Conservation (phyloP, 352 stramenopile species). For the Bremia lactucae region DNA sequence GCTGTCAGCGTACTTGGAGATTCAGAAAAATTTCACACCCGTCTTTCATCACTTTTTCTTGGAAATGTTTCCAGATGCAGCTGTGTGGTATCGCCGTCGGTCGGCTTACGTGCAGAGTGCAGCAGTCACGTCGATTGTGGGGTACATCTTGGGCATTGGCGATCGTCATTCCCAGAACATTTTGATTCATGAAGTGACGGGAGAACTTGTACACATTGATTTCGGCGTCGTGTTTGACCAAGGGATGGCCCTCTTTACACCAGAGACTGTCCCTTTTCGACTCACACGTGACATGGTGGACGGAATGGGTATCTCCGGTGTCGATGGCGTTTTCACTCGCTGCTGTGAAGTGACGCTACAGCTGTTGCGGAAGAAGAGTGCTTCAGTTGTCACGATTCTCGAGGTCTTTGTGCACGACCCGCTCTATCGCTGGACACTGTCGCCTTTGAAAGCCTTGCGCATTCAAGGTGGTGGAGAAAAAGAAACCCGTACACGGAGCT, state of each 20-base stretch:
- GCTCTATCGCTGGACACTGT: slow-evolving; percentile 97
- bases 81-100: slow-evolving; percentile 90
- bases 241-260: slow-evolving; percentile 86
- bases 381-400: slow-evolving; percentile 95
- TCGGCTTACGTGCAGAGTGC: slow-evolving; percentile 92
- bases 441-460: slow-evolving; percentile 77
- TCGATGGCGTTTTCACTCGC: slow-evolving; percentile 92
- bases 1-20: slow-evolving; percentile 74
- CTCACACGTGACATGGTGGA: slow-evolving; percentile 98
- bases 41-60: slow-evolving; percentile 97
- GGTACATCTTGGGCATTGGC: slow-evolving; percentile 93
- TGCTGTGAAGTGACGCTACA: slow-evolving; percentile 90
- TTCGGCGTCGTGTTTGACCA: slow-evolving; percentile 99
- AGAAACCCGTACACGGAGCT: slow-evolving; percentile 4
- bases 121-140: slow-evolving; percentile 96
- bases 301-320: slow-evolving; percentile 95
- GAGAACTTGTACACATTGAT: slow-evolving; percentile 99
- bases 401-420: slow-evolving; percentile 98
- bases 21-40: slow-evolving; percentile 93
- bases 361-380: slow-evolving; percentile 87
- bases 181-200: slow-evolving; percentile 94
- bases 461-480: slow-evolving; percentile 59
- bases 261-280: slow-evolving; percentile 98
- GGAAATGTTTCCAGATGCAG: slow-evolving; percentile 91
- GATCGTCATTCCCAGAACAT: slow-evolving; percentile 99